Percentiles rank a stretch among this genome's conserved stretches.
These are phyloP conservation scores for Papiliotrema flavescens DNA, from an alignment of 1,284 basidiomycete species.

Conservation along the genomic window DNA sequence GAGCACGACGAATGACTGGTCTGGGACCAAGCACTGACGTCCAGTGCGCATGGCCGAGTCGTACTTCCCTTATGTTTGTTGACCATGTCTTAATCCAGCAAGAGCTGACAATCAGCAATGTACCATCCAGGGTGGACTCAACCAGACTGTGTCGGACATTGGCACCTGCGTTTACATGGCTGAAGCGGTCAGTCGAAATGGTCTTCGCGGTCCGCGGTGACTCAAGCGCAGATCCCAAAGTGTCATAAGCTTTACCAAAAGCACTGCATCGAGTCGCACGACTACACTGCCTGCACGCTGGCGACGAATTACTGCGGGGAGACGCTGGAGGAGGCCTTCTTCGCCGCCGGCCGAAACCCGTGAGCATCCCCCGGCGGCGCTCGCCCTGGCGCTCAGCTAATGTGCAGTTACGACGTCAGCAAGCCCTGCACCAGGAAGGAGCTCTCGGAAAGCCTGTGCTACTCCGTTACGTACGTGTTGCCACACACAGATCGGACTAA, in stretches of 20 bases:
- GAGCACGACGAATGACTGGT: conserved; percentile 5
- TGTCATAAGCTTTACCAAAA: conserved; percentile 36
- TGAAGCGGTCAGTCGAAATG: conserved; percentile 27
- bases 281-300: conserved; percentile 60
- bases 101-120: conserved; percentile 30
- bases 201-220: too few species aligned
- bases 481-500: neutral
- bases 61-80: conserved; percentile 41
- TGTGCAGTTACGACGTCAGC: conserved; percentile 60
- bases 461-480: conserved; percentile 40
- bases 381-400: neutral
- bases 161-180: conserved; percentile 41
- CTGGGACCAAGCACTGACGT: neutral
- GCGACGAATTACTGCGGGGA: conserved; percentile 59
- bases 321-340: conserved; percentile 44
- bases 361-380: too few species aligned
- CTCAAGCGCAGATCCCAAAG: conserved; percentile 29
- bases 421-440: conserved; percentile 55
- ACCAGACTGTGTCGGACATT: conserved; percentile 39
- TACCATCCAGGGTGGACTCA: conserved; percentile 37
- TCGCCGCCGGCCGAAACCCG: conserved; percentile 42
- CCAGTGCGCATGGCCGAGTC: conserved; percentile 35
- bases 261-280: conserved; percentile 46
- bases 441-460: conserved; percentile 47
- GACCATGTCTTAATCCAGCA: neutral